Evolutionary conservation across 805 yeast genomes (phyloP).

Genomic region (Yarrowia sp.): DNA sequence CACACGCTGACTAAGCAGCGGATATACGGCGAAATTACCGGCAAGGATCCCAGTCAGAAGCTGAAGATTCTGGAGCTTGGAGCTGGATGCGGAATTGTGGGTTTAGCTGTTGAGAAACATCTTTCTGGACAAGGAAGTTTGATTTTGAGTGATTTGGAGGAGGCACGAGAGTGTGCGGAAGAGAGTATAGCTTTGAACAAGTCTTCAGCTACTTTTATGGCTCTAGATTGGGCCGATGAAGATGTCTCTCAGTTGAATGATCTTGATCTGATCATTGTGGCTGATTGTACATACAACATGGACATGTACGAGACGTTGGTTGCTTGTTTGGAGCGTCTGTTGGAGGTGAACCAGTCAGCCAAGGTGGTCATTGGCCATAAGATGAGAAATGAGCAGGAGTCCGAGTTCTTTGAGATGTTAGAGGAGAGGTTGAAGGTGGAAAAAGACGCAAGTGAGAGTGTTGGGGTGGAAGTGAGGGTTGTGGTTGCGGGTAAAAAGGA

Average conservation of each 20-base stretch:
- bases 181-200: slow-evolving; percentile 48
- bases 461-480: slow-evolving; percentile 19
- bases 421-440: slow-evolving; percentile 1
- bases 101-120: slow-evolving; percentile 48
- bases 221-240: slow-evolving; percentile 53
- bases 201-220: slow-evolving; percentile 45
- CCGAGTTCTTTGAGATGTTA: slow-evolving; percentile 42
- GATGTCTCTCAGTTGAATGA: slow-evolving; percentile 40
- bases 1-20: slow-evolving; percentile 31
- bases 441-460: background rate
- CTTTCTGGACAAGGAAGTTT: slow-evolving; percentile 43
- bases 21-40: background rate
- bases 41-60: slow-evolving; percentile 5
- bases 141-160: slow-evolving; percentile 52
- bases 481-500: background rate
- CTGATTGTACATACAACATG: slow-evolving; percentile 57
- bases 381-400: slow-evolving; percentile 45
- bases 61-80: slow-evolving; percentile 51
- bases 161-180: slow-evolving; percentile 52
- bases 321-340: slow-evolving; percentile 45
- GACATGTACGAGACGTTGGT: slow-evolving; percentile 52
- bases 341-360: slow-evolving; percentile 37
- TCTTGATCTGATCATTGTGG: slow-evolving; percentile 50
- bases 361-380: slow-evolving; percentile 49
- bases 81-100: slow-evolving; percentile 55